A percentile compares a stretch with the other conserved stretches of the same genome.
phyloP scores from a whole-genome alignment of 768 basidiomycete species.

The Suillus clintonianus region DNA sequence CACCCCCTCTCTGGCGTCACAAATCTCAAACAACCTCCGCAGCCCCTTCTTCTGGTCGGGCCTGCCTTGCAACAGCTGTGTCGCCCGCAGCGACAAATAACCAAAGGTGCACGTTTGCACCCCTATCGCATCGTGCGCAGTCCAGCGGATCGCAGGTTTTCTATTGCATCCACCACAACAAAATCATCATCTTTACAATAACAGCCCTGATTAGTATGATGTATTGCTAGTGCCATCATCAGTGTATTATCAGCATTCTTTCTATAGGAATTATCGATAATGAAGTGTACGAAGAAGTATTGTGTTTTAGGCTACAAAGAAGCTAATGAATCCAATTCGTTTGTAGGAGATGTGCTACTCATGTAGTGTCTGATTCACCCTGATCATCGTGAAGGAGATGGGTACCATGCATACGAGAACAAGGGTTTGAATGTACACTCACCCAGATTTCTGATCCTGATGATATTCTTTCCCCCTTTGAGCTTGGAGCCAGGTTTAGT shows the following conservation, averaged over 20 bases:
- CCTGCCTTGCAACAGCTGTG: slow-evolving; percentile 49
- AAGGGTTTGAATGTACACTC: neutral
- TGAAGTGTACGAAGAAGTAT: slow-evolving; percentile 1
- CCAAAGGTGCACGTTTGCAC: slow-evolving; percentile 51
- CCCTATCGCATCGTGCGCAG: slow-evolving; percentile 53
- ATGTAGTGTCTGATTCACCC: neutral
- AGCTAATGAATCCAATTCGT: neutral
- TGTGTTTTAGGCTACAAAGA: neutral
- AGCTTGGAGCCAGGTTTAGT: neutral
- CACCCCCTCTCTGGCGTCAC: slow-evolving; percentile 14
- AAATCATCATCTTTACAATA: neutral
- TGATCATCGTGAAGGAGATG: slow-evolving; percentile 1
- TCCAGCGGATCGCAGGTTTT: slow-evolving; percentile 12
- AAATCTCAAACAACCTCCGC: slow-evolving; percentile 4
- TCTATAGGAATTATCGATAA: neutral
- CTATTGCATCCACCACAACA: neutral
- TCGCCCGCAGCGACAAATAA: slow-evolving; percentile 39
- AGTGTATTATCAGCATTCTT: slow-evolving; percentile 14
- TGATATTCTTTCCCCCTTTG: neutral
- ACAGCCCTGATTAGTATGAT: slow-evolving; percentile 3
- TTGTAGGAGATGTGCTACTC: neutral
- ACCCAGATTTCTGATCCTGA: neutral
- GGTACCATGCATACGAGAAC: neutral
- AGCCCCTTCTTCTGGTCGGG: slow-evolving; percentile 51
- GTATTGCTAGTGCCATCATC: slow-evolving; percentile 18